Percentiles rank a stretch among this genome's conserved stretches.
phyloP scores from a whole-genome alignment of 148 eudicot genomes.

The Diospyros lotus region DNA sequence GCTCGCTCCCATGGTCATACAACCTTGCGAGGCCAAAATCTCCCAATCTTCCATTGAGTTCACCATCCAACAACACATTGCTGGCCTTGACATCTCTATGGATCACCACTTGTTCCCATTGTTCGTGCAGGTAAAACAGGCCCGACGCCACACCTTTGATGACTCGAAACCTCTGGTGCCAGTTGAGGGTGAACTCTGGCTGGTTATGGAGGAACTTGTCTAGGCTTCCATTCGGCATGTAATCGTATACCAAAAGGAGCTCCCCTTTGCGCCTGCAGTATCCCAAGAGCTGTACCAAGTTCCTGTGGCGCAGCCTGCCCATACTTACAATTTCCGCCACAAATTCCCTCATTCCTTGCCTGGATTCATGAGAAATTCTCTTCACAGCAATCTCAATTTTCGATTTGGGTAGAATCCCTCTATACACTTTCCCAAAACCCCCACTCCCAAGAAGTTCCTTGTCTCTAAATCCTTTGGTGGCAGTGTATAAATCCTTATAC shows the following conservation, averaged over 20 bases:
- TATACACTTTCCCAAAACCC: conserved; percentile 50
- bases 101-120: conserved; percentile 48
- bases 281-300: conserved; percentile 42
- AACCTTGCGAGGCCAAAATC: conserved; percentile 64
- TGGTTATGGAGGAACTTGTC: conserved; percentile 36
- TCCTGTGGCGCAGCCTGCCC: conserved; percentile 42
- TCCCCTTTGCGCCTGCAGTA: conserved; percentile 43
- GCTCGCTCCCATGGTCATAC: conserved; percentile 50
- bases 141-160: conserved; percentile 52
- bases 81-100: conserved; percentile 66
- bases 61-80: conserved; percentile 54
- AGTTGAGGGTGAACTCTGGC: conserved; percentile 14
- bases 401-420: conserved; percentile 28
- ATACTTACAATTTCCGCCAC: conserved; percentile 41
- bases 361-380: conserved; percentile 35
- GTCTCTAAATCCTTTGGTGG: conserved; percentile 43
- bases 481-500: conserved; percentile 21
- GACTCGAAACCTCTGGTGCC: conserved; percentile 48
- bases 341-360: conserved; percentile 40
- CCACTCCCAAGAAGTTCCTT: conserved; percentile 40
- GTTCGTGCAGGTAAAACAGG: conserved; percentile 52
- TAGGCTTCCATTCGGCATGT: conserved; percentile 63
- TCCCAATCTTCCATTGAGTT: conserved; percentile 50
- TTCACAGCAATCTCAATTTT: conserved; percentile 37
- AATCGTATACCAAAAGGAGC: conserved; percentile 53